phyloP scores from a whole-genome alignment of 257 asterid species.

The Solanum appendiculatum region DNA sequence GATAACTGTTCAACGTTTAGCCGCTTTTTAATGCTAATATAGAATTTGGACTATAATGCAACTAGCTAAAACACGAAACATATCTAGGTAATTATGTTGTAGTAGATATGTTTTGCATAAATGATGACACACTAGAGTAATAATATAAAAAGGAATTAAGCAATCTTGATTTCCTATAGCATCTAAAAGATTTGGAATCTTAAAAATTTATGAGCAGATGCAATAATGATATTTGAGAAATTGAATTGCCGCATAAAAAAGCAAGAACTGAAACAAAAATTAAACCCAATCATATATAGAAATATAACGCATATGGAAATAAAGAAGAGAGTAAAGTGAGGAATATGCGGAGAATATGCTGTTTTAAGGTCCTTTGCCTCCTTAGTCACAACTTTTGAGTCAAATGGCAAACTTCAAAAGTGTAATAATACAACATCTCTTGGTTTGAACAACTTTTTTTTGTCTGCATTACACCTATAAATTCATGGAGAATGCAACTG shows the following conservation, averaged over 20 bases:
- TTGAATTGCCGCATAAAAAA: background rate
- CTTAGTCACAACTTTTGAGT: background rate
- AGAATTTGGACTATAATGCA: background rate
- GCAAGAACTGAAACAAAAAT: background rate
- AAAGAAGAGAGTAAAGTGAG: background rate
- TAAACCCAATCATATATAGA: background rate
- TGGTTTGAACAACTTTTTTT: background rate
- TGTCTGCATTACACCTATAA: background rate
- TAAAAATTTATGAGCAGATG: background rate
- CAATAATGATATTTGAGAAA: background rate
- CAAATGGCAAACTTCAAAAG: background rate
- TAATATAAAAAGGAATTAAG: background rate
- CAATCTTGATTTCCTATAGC: background rate
- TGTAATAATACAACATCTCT: background rate
- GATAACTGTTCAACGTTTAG: background rate
- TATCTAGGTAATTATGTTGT: background rate
- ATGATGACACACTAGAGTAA: background rate
- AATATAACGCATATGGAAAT: background rate
- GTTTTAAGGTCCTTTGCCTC: background rate
- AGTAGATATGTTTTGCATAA: background rate
- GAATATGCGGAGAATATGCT: constrained; percentile 28
- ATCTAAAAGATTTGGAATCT: background rate
- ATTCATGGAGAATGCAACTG: background rate
- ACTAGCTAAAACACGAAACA: background rate
- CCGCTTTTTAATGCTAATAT: background rate